Percentiles rank a stretch among this genome's conserved stretches.
phyloP scores from a whole-genome alignment of 2,329 filamentous ascomycete species.

The Talaromyces sp. region DNA sequence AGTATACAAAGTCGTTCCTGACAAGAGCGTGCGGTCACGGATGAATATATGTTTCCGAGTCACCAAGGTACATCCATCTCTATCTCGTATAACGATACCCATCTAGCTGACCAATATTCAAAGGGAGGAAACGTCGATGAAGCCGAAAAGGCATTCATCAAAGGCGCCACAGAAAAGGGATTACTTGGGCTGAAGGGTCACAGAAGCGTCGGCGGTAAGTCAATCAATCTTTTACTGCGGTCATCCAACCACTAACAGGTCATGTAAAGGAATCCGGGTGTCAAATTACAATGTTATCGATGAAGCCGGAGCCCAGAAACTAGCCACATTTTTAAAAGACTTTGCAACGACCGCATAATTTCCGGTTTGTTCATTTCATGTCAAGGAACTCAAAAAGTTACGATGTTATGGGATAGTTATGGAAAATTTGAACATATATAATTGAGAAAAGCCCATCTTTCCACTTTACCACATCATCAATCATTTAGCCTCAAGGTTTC shows the following conservation, averaged over 20 bases:
- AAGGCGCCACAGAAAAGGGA: constrained; percentile 61
- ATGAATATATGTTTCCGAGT: constrained; percentile 97
- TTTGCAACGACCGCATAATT: constrained; percentile 41
- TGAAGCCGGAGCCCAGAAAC: constrained; percentile 40
- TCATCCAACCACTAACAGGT: neutral
- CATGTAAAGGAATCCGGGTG: constrained; percentile 59
- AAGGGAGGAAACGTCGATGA: constrained; percentile 57
- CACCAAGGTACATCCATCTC: constrained; percentile 35
- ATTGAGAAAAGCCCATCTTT: neutral
- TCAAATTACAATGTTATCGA: constrained; percentile 87
- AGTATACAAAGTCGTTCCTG: constrained; percentile 73
- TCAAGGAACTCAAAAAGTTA: neutral
- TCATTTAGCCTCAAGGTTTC: neutral
- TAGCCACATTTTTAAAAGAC: constrained; percentile 45
- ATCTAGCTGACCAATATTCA: constrained; percentile 18
- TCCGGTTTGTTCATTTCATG: neutral
- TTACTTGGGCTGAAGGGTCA: constrained; percentile 85
- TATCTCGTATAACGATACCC: neutral
- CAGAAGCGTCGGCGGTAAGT: constrained; percentile 63
- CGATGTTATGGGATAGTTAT: neutral
- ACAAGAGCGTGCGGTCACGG: constrained; percentile 68
- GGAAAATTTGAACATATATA: neutral
- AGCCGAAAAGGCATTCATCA: constrained; percentile 71
- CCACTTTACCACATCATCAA: neutral
- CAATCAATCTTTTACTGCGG: neutral